Conservation (phyloP, 2,329 filamentous ascomycete genomes). For the Alternaria viburni region DNA sequence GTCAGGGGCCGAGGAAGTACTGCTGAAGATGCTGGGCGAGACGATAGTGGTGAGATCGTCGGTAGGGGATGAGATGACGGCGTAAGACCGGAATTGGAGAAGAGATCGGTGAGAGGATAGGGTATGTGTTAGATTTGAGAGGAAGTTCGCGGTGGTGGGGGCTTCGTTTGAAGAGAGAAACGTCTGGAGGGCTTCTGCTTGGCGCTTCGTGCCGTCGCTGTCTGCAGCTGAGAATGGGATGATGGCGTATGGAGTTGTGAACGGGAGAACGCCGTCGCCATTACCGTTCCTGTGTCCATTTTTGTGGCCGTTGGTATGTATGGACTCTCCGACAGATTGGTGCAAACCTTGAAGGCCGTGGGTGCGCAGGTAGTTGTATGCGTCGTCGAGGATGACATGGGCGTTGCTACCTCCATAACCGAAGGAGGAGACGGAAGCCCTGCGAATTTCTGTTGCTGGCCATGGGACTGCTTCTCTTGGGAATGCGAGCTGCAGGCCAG, state of each 20-base stretch:
- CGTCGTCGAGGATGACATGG: constrained; percentile 24
- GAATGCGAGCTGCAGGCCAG: neutral
- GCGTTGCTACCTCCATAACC: constrained; percentile 20
- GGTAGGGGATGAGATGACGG: constrained; percentile 4
- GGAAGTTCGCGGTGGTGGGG: neutral
- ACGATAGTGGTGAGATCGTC: constrained; percentile 2
- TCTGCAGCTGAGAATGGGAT: constrained; percentile 32
- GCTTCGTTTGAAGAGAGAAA: neutral
- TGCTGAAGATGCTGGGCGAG: neutral
- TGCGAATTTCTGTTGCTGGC: neutral
- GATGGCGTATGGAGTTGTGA: constrained; percentile 2
- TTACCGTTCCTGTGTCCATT: neutral
- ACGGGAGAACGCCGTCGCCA: neutral
- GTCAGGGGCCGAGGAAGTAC: neutral
- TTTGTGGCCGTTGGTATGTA: neutral
- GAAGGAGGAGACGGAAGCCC: constrained; percentile 20
- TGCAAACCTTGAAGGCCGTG: neutral
- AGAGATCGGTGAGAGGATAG: constrained; percentile 29
- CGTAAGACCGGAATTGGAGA: constrained; percentile 17
- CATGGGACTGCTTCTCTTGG: neutral
- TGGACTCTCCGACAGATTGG: neutral
- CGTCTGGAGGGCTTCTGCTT: neutral
- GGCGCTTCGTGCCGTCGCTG: constrained; percentile 6
- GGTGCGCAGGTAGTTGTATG: constrained; percentile 3
- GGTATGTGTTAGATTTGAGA: constrained; percentile 27